These are phyloP conservation scores for Lasiosphaeria miniovina DNA, from an alignment of 495 filamentous ascomycete genomes.

Conservation along the genomic window DNA sequence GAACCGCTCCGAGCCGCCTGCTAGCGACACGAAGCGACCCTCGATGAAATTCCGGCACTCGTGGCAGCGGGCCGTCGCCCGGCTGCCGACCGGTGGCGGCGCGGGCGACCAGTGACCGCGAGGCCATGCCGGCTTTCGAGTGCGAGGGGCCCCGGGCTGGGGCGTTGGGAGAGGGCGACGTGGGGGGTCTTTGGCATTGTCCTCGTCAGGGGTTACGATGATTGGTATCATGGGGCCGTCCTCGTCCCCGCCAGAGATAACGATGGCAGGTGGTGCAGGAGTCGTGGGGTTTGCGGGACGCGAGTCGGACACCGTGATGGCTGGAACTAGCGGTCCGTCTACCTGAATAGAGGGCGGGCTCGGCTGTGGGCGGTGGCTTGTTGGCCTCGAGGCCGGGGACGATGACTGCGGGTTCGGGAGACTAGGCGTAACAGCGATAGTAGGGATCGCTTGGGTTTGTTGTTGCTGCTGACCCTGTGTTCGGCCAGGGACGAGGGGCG, in stretches of 20 bases:
- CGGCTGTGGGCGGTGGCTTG: constrained; percentile 29
- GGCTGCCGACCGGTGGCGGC: constrained; percentile 42
- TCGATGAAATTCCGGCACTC: constrained; percentile 81
- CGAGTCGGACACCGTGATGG: constrained; percentile 30
- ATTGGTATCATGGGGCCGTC: constrained; percentile 42
- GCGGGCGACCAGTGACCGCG: constrained; percentile 49
- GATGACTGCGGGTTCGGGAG: constrained; percentile 32
- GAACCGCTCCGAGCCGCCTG: constrained; percentile 64
- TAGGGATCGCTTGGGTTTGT: constrained; percentile 43
- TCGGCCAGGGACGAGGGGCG: constrained; percentile 26
- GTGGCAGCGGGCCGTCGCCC: constrained; percentile 76
- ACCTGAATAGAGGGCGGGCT: constrained; percentile 39
- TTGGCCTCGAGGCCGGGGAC: constrained; percentile 28
- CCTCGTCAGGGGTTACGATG: constrained; percentile 43
- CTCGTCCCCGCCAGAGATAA: constrained; percentile 32
- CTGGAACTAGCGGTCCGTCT: constrained; percentile 29
- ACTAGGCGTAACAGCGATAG: constrained; percentile 59
- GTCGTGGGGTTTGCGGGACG: constrained; percentile 23
- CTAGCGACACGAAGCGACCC: constrained; percentile 84
- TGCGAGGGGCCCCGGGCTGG: constrained; percentile 30
- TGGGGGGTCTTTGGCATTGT: constrained; percentile 23
- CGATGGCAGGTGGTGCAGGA: constrained; percentile 17
- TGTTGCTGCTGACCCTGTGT: constrained; percentile 24
- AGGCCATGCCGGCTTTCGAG: constrained; percentile 38
- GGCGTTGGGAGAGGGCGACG: constrained; percentile 41